A percentile compares a stretch with the other conserved stretches of the same genome.
Evolutionary conservation across 345 rosid genomes (phyloP).

Genomic region (Litchi chinensis): DNA sequence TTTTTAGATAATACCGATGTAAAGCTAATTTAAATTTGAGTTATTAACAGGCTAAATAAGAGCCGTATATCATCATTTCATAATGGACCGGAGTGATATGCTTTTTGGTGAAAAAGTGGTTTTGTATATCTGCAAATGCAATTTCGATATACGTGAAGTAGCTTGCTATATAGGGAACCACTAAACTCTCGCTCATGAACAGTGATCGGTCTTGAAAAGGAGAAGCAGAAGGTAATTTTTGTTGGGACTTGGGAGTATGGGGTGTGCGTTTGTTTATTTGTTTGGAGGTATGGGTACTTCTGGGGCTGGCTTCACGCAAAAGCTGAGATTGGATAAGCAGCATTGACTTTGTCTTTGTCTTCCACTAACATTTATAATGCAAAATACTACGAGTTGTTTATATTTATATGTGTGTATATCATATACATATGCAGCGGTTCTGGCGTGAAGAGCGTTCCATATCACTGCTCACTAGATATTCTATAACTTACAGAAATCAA

Average conservation of each 20-base stretch:
- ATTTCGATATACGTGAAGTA: no score
- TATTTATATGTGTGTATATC: no score
- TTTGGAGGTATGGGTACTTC: conserved; percentile 28
- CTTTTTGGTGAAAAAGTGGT: no score
- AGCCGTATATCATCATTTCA: no score
- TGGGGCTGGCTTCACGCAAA: conserved; percentile 23
- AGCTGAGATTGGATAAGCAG: conserved; percentile 38
- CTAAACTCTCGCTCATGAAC: no score
- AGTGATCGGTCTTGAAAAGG: background rate
- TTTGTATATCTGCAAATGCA: no score
- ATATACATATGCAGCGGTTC: background rate
- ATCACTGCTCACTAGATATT: background rate
- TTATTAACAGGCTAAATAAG: no score
- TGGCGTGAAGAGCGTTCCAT: conserved; percentile 9
- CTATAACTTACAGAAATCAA: background rate
- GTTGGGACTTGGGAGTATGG: conserved; percentile 20
- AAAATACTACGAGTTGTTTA: no score
- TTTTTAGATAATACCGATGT: no score
- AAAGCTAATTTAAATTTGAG: no score
- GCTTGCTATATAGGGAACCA: no score
- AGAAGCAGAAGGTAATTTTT: background rate
- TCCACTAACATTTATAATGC: conserved; percentile 23
- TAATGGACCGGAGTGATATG: no score
- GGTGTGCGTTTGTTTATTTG: background rate
- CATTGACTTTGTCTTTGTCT: conserved; percentile 32